These are phyloP conservation scores for Pythium dissimile DNA, from an alignment of 352 stramenopile species.

Conservation along the genomic window DNA sequence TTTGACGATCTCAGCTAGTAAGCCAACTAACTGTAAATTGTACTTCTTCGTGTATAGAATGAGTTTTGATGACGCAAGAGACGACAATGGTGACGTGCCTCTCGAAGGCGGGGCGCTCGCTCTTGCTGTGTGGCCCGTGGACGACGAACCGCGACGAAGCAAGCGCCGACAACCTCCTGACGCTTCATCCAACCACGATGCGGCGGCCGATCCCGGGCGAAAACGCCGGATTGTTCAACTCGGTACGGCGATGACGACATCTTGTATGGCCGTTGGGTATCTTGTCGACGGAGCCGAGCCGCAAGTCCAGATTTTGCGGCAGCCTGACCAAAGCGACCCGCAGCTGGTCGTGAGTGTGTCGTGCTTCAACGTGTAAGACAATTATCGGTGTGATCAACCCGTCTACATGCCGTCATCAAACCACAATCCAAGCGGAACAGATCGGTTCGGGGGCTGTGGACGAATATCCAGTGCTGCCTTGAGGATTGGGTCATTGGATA, in stretches of 20 bases:
- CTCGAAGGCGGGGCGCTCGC: slow-evolving; percentile 59
- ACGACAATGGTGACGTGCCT: slow-evolving; percentile 29
- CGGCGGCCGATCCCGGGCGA: background rate
- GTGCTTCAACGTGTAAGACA: slow-evolving; percentile 4
- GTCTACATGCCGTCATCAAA: too few relatives aligned
- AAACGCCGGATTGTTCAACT: slow-evolving; percentile 31
- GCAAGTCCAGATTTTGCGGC: slow-evolving; percentile 50
- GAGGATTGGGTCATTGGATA: too few relatives aligned
- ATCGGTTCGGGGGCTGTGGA: too few relatives aligned
- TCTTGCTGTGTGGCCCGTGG: slow-evolving; percentile 8
- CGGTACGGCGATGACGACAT: slow-evolving; percentile 57
- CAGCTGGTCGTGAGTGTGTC: slow-evolving; percentile 18
- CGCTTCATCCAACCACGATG: background rate
- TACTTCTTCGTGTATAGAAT: background rate
- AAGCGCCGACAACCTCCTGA: background rate
- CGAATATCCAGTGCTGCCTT: too few relatives aligned
- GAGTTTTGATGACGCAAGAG: slow-evolving; percentile 28
- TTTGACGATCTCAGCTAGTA: too few relatives aligned
- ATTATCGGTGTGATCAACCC: too few relatives aligned
- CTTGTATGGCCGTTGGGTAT: slow-evolving; percentile 64
- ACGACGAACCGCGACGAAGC: background rate
- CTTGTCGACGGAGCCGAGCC: slow-evolving; percentile 24
- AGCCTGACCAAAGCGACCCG: slow-evolving; percentile 9
- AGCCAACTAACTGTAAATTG: background rate
- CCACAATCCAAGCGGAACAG: too few relatives aligned